Percentiles rank a stretch among this genome's conserved stretches.
phyloP scores from a whole-genome alignment of 371 early-diverging fungal species.

The Zopfochytrium polystomum region DNA sequence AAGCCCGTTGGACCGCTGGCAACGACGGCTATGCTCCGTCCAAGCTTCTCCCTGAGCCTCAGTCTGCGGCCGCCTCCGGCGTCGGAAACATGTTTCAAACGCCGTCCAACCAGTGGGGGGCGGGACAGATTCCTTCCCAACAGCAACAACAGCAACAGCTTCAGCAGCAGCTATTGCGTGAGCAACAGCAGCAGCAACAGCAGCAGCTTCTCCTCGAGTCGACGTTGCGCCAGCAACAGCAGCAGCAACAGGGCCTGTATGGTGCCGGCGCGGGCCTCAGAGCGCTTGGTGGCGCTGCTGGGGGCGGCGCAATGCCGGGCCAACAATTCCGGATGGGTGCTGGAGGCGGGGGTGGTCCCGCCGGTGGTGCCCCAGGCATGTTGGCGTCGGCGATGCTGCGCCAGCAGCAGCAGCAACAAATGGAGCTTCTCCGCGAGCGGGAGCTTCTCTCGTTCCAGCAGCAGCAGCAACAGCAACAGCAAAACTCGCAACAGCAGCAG shows the following conservation, averaged over 20 bases:
- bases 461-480: slow-evolving; percentile 27
- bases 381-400: not conserved
- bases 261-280: too few relatives aligned
- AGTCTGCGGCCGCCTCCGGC: too few relatives aligned
- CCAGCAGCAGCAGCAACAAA: slow-evolving; percentile 21
- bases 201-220: slow-evolving; percentile 25
- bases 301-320: too few relatives aligned
- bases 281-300: too few relatives aligned
- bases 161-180: slow-evolving; percentile 42
- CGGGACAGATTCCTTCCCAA: slow-evolving; percentile 17
- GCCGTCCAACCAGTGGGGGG: too few relatives aligned
- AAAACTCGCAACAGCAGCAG: slow-evolving; percentile 35
- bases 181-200: slow-evolving; percentile 40
- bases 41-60: too few relatives aligned
- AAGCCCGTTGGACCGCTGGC: too few relatives aligned
- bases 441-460: slow-evolving; percentile 47
- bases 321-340: slow-evolving; percentile 2
- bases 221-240: slow-evolving; percentile 22
- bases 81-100: too few relatives aligned
- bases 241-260: too few relatives aligned
- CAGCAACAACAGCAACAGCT: slow-evolving; percentile 26
- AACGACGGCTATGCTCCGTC: too few relatives aligned
- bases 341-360: slow-evolving; percentile 10
- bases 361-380: not conserved
- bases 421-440: slow-evolving; percentile 27